Evolutionary conservation across 768 basidiomycete genomes (phyloP).

Genomic region (Amanita exitialis): DNA sequence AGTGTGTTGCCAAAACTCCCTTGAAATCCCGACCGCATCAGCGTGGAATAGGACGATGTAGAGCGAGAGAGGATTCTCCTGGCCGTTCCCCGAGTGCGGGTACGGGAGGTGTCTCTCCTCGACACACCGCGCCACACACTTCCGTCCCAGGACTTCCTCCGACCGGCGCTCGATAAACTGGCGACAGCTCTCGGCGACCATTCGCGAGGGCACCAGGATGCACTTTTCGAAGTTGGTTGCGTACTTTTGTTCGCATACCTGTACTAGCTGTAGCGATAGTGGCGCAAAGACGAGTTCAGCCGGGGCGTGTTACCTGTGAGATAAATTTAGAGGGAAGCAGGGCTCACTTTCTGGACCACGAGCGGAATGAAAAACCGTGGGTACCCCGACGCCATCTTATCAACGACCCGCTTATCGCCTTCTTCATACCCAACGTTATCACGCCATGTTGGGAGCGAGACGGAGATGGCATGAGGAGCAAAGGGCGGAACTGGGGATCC

Average conservation of each 20-base stretch:
- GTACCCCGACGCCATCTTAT: constrained; percentile 82
- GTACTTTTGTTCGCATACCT: constrained; percentile 71
- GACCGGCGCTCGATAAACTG: constrained; percentile 55
- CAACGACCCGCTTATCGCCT: constrained; percentile 69
- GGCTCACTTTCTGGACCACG: constrained; percentile 70
- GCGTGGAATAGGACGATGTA: constrained; percentile 76
- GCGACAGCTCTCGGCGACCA: constrained; percentile 65
- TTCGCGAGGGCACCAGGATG: constrained; percentile 70
- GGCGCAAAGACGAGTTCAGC: no score
- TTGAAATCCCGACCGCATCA: constrained; percentile 54
- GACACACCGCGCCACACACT: neutral
- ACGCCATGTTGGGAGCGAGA: constrained; percentile 88
- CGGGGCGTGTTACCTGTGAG: no score
- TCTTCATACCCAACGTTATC: constrained; percentile 92
- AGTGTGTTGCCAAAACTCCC: constrained; percentile 94
- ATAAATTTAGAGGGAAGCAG: neutral
- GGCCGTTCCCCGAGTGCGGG: constrained; percentile 13
- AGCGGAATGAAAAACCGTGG: constrained; percentile 91
- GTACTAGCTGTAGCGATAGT: constrained; percentile 50
- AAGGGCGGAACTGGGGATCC: constrained; percentile 54
- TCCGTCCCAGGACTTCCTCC: constrained; percentile 21
- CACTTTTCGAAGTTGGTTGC: constrained; percentile 60
- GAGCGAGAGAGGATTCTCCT: constrained; percentile 37
- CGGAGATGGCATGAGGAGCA: constrained; percentile 85
- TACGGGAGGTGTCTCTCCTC: constrained; percentile 28